These are phyloP conservation scores for Cutaneotrichosporon curvatum DNA, from an alignment of 1,284 basidiomycete genomes.

Conservation along the genomic window DNA sequence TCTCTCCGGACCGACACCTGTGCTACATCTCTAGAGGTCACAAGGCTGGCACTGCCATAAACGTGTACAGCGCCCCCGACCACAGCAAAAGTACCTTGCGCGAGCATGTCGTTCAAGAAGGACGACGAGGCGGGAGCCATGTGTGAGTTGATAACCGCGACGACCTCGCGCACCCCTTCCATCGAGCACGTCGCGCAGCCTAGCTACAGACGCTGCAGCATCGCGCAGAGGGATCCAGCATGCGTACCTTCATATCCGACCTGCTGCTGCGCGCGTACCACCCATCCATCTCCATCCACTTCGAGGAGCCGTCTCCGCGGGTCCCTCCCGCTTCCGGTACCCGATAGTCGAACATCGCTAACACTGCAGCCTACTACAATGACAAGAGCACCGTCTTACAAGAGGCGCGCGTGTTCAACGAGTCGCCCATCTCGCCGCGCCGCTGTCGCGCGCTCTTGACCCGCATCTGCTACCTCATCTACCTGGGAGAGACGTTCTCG, in stretches of 20 bases:
- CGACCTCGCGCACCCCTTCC: neutral
- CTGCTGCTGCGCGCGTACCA: neutral
- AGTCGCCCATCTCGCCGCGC: slow-evolving; percentile 92
- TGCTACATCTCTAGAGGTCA: too few relatives aligned
- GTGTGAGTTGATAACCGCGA: slow-evolving; percentile 36
- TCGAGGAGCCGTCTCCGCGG: too few relatives aligned
- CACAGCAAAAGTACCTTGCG: neutral
- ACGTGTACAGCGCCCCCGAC: too few relatives aligned
- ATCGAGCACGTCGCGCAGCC: too few relatives aligned
- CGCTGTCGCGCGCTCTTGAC: slow-evolving; percentile 96
- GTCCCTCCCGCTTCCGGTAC: too few relatives aligned
- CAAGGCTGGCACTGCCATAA: too few relatives aligned
- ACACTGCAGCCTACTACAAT: slow-evolving; percentile 52
- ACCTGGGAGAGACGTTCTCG: slow-evolving; percentile 89
- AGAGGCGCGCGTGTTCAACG: slow-evolving; percentile 98
- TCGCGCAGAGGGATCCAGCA: neutral
- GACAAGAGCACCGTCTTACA: slow-evolving; percentile 95
- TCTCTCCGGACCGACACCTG: too few relatives aligned
- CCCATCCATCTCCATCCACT: neutral
- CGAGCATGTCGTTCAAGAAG: slow-evolving; percentile 67
- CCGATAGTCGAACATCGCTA: neutral
- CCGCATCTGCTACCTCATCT: slow-evolving; percentile 91
- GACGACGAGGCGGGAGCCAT: slow-evolving; percentile 73
- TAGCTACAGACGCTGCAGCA: too few relatives aligned
- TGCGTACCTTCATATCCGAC: neutral